Conservation (phyloP, 2,329 filamentous ascomycete genomes). For the Mycocentrospora acerina region DNA sequence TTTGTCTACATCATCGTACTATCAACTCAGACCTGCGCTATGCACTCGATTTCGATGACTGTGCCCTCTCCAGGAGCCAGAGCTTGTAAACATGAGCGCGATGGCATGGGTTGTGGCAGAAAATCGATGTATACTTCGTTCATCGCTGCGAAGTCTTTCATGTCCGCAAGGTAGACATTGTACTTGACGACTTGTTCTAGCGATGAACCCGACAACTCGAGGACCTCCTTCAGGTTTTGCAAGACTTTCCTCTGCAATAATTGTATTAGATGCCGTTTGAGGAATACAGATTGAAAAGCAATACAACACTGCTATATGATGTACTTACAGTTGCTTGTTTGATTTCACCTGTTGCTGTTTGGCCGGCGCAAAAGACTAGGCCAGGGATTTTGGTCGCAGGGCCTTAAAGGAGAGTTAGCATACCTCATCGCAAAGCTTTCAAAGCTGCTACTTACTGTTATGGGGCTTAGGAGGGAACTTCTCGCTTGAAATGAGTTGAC, state of each 20-base stretch:
- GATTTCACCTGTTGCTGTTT: conserved; percentile 27
- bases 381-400: conserved; percentile 24
- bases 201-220: conserved; percentile 28
- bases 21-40: conserved; percentile 18
- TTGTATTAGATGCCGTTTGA: not conserved
- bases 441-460: conserved; percentile 22
- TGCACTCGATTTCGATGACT: conserved; percentile 31
- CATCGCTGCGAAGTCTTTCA: conserved; percentile 34
- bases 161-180: conserved; percentile 32
- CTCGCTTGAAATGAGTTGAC: conserved; percentile 26
- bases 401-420: conserved; percentile 2
- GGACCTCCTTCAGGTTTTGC: conserved; percentile 22
- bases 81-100: conserved; percentile 19
- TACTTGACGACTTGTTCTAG: conserved; percentile 35
- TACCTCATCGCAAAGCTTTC: no score
- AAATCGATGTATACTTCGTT: conserved; percentile 35
- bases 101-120: conserved; percentile 24
- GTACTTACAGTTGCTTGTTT: conserved; percentile 23
- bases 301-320: no score
- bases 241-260: conserved; percentile 16
- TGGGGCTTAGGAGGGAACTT: conserved; percentile 28
- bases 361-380: conserved; percentile 25
- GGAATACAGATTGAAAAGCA: not conserved
- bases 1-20: not conserved
- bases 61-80: conserved; percentile 21